Base-by-base conservation (phyloP, 805 yeast genomes). In the Babjeviella inositovora region DNA sequence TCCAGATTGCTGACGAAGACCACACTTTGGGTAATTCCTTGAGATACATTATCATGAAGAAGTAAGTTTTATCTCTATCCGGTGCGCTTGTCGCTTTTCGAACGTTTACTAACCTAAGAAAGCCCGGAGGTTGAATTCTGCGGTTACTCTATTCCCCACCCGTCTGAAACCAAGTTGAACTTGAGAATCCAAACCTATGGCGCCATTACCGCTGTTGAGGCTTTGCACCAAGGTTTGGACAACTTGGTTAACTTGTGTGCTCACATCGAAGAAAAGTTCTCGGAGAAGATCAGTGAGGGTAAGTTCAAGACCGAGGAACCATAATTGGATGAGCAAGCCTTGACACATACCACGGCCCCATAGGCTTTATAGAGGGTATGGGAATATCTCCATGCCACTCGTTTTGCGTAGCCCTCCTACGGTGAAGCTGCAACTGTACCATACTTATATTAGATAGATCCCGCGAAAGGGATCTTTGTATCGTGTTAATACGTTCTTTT, bases 91-190 rank as follows among this genome's bases (percentile, higher is more conserved):
- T 8, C n/a, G n/a, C n/a, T n/a, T n/a, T n/a, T n/a, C n/a, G n/a
- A n/a, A n/a, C n/a, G n/a, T 4, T n/a, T 19, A 24, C 22, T 24
- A 27, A 23, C 25, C 9, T 7, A 6, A n/a, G 7, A 12, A 16
- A 46, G 53, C 42, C 95, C 96, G 18, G 93, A 84, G 34, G 98
- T 90, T 13, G 98, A 90, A 44, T 90, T 90, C 47, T 87, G 97
- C 44, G 98, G 98, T 27, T 90, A 90, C 53, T 82, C 96, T 20
- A 90, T 90, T 35, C 98, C 98, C 7, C 98, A 90, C 50, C 98
- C 98, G 11, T 80, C 94, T 17, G 98, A 90, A 51, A 62, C 81
- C 30, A 75, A 77, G 35, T 57, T 90, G 50, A 82, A 90, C 52
- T 47, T 90, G 27, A 70, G 98, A 53, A 82, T 90, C 32, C 98